These are phyloP conservation scores for Paxillus ammoniavirescens DNA, from an alignment of 768 basidiomycete genomes.

Conservation along the genomic window DNA sequence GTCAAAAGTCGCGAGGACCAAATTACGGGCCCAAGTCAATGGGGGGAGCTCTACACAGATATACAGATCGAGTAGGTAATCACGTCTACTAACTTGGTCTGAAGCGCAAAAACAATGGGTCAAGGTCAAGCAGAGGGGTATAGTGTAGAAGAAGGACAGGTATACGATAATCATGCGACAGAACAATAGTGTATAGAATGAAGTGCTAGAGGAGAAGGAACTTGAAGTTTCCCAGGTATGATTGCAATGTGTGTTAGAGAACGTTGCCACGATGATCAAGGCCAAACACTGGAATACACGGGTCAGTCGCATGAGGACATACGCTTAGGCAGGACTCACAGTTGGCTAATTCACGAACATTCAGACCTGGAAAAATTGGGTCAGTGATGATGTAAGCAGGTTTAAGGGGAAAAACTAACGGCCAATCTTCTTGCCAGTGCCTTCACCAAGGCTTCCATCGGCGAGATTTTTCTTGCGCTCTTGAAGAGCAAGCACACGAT, in stretches of 20 bases:
- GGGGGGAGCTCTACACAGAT: too few relatives aligned
- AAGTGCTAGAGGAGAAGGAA: not conserved
- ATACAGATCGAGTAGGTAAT: too few relatives aligned
- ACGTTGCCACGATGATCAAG: conserved; percentile 21
- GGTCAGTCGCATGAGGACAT: not conserved
- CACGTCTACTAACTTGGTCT: too few relatives aligned
- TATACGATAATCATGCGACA: too few relatives aligned
- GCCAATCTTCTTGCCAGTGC: conserved; percentile 55
- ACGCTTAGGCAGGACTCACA: conserved; percentile 14
- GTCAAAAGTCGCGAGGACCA: too few relatives aligned
- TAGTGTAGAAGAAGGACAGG: too few relatives aligned
- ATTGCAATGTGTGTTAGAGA: not conserved
- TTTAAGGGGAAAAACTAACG: conserved; percentile 33
- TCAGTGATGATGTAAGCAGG: not conserved
- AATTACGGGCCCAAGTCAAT: too few relatives aligned
- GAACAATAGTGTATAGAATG: not conserved
- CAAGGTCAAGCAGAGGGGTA: too few relatives aligned
- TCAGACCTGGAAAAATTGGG: conserved; percentile 32
- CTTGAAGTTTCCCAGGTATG: not conserved
- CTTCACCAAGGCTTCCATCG: conserved; percentile 63
- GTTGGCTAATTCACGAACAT: conserved; percentile 50
- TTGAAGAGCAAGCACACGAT: conserved; percentile 66
- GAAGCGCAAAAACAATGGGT: too few relatives aligned
- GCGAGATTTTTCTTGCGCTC: conserved; percentile 61
- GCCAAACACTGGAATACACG: conserved; percentile 22